Evolutionary conservation across 2,329 filamentous ascomycete species (phyloP), one percentile per base, ranked within the genome.

Genomic region (Verticillium longisporum): DNA sequence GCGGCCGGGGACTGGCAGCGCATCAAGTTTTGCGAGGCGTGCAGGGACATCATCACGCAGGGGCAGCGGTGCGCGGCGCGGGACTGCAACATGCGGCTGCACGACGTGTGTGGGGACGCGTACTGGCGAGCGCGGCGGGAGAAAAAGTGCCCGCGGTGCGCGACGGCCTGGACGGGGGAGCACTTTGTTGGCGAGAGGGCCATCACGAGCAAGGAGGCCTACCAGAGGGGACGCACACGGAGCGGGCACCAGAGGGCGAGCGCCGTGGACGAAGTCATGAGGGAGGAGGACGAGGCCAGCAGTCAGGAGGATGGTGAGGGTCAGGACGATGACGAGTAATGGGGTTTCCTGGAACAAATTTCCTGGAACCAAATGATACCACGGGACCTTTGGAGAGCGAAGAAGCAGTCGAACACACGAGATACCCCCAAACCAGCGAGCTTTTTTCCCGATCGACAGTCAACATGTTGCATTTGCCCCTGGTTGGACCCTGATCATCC

Each of bases 11-110:
- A 85, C 37, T 86, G 83, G 80, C 83, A 91, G 70, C 86, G 87
- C 64, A 90, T 99, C 72, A 96, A 95, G 76, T 86, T 88, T 64
- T 99, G 95, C 72, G 85, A 89, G 69, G 92, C 91, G 0, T 99
- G 95, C 74, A 90, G 87, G 73, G 92, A 97, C 66, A 89, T 98
- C 64, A 85, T 98, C 50, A 99, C 94, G 0, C 78, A 89, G 65
- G 92, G 93, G 0, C 84, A 92, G 79, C 83, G 93, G 60, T 97
- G 93, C 74, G 73, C 80, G 2, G 83, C 89, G 63, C 75, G 82
- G 41, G 81, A 86, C 21, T 97, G 93, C 72, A 78, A 75, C 34
- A 81, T 87, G 11, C 81, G 93, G 11, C 73, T 97, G 15, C 93
- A 97, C 72, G 84, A 92, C 65, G 85, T 88, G 58, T 97, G 92